Evolutionary conservation across 2,329 filamentous ascomycete genomes (phyloP), one percentile per base, ranked within the genome.

Genomic region (Rugonectria rugulosa): DNA sequence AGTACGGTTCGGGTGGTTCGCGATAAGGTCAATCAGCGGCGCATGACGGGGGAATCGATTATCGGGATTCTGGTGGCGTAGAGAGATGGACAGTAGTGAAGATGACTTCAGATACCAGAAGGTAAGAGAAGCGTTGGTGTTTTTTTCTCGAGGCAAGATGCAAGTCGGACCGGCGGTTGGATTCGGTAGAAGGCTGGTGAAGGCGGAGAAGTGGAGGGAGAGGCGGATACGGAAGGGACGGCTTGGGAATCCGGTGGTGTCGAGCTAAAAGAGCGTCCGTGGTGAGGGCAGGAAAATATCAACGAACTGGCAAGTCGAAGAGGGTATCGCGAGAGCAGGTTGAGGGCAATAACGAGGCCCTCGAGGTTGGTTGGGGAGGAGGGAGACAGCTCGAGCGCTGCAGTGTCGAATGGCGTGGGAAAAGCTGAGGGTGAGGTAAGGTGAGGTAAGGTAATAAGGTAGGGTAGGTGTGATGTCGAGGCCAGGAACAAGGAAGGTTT

Each of bases 21-120:
- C 48, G 54, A 56, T 62, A 51, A 41, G 36, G 47, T 45, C 58
- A 57, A 65, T 63, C 54, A 68, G 43, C 56, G 53, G 59, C 62
- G 59, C 66, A 68, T 68, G 63, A 56, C 59, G 56, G 53, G 66
- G 60, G 55, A 57, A 40, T 46, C 38, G 37, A 31, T 51, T 56
- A 46, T 53, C 45, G 54, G 27, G 43, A 52, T 53, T 59, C 38
- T 56, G 52, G 51, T 51, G 51, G 45, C 45, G 59, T 56, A 43
- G 52, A 52, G 44, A 48, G 44, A 46, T 49, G 41, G 50, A 29
- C 46, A 46, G 53, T 55, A 41, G 53, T 34, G 29, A 41, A n/a
- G 26, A 21, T 20, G 14, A 32, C 27, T n/a, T 40, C 31, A 40
- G 20, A 19, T 50, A 26, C 42, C n/a, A n/a, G n/a, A n/a, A n/a